Base-by-base conservation (phyloP, 2,329 filamentous ascomycete species). In the Zasmidium citrigriseum region DNA sequence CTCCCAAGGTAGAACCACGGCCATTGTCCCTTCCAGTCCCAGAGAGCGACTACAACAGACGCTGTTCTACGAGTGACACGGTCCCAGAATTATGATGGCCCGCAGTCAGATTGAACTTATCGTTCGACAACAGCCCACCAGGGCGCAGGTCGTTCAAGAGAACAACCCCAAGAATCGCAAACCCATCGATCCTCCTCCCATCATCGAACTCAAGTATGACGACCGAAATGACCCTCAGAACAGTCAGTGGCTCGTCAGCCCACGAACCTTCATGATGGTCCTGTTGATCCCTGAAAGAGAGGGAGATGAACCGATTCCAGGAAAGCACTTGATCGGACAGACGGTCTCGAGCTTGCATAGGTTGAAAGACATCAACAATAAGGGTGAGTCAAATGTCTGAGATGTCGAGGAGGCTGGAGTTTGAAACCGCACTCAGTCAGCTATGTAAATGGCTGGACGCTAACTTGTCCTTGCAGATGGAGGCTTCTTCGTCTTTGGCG, bases 401-500 rank as follows among this genome's bases (percentile, higher is more conserved):
- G 45, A 22, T 47, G 45, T 47, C 14, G 45, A 23, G 45, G 23
- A 21, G 18, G 45, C 7, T 47, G 20, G 45, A 47, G 45, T 34
- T 34, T 34, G 27, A 34, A 23, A 20, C 7, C 14, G 45, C 45
- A 4, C 23, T 5, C 4, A 10, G 4, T 47, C 45, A 22, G 47
- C 21, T 27, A 52, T 46, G 45, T 24, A 45, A 20, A 29, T 23
- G 16, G 16, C 44, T 46, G 16, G 44, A 46, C n/a, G 16, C 44
- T 18, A 21, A 46, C 44, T 25, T 11, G n/a, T 24, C n/a, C 61
- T 52, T 60, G n/a, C 59, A 77, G 90, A 95, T 73, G 89, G 89
- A 11, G 91, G 88, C 0, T 96, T 92, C 76, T 96, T 96, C 69
- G 88, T 96, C n/a, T 96, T 96, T 74, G 89, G 89, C 4, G 91